Base-by-base conservation (phyloP, 345 rosid species). In the Anacardium occidentale region DNA sequence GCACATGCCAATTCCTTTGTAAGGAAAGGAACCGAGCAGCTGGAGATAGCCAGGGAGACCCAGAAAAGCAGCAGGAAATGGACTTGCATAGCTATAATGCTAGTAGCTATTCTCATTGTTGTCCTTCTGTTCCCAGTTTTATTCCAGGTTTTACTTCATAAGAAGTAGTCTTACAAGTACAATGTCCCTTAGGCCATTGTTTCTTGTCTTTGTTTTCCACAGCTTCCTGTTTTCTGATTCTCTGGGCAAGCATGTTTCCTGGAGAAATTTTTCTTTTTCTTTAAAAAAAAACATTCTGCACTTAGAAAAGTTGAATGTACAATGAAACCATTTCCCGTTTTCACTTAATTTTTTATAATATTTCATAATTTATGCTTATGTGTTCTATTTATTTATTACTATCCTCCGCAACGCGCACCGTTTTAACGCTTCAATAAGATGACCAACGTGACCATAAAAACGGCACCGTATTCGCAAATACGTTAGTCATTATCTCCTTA, bases 1-100 rank as follows among this genome's bases (percentile, higher is more conserved):
- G 85, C 87, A 0, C 87, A 84, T 58, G 96, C 96, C 0, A 87
- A 83, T 62, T 92, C 93, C 7, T 87, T 88, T 3, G 93, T 88
- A 20, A 72, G 85, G 69, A 79, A 85, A 66, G 90, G 92, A 57
- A 71, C 89, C 0, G 89, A 81, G 56, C 77, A 84, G 32, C 83
- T 91, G 64, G 83, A 82, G 37, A 81, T 66, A 0, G 92, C 93
- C 2, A 85, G 84, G 78, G 83, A 74, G 50, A 78, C 77, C 54
- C 96, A 90, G 82, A 88, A 65, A 76, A 84, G 74, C 81, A 76
- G 85, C 44, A 80, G 91, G 79, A 90, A 88, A 54, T 88, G 97
- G 90, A 85, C 86, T 42, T 92, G 89, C 76, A 68, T 75, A 4
- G 91, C 87, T 63, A 75, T 85, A 24, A 51, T 78, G 10, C 79